Base-by-base conservation (phyloP, 805 yeast species). In the Scheffersomyces lignosus region DNA sequence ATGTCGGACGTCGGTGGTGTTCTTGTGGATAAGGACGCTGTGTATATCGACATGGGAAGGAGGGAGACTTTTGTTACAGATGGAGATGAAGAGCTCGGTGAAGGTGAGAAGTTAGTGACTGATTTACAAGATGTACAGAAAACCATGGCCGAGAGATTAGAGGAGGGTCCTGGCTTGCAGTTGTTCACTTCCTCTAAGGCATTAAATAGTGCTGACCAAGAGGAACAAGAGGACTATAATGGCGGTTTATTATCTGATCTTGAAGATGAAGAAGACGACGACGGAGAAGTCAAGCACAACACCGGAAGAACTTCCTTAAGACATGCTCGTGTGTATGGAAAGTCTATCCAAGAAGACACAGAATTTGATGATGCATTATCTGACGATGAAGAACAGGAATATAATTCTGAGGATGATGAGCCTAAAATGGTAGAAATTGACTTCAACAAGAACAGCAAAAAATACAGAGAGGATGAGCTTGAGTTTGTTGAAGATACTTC, bases 1-100 rank as follows among this genome's bases (percentile, higher is more conserved):
- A 93, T 93, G 99, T 87, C 97, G 31, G 98, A 93, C 62, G 96
- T 93, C n/a, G 97, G 97, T 39, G 99, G 99, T 60, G 95, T 93
- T 25, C 71, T 93, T 47, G 88, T 93, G 43, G 99, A 93, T 66
- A 90, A 85, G 57, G 99, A 93, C 68, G 96, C 99, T 6, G 99
- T 93, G 2, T 93, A 90, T 53, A 87, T 93, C 42, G 97, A 86
- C 51, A 80, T 86, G 6, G 89, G 88, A 1, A 67, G 66, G 16
- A 63, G 58, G 28, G 73, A 72, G 35, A 58, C 74, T 27, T 85
- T 85, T 58, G 77, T 73, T 13, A 30, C 35, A 7, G 24, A 10
- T 10, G 24, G 10, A 10, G 71, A 77, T 1, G 75, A 77, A 44
- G 86, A 82, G 43, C 71, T 68, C 51, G 97, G 96, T 17, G 77